Evolutionary conservation across 495 filamentous ascomycete genomes (phyloP), one percentile per base, ranked within the genome.

Genomic region (Penicillium fimorum): DNA sequence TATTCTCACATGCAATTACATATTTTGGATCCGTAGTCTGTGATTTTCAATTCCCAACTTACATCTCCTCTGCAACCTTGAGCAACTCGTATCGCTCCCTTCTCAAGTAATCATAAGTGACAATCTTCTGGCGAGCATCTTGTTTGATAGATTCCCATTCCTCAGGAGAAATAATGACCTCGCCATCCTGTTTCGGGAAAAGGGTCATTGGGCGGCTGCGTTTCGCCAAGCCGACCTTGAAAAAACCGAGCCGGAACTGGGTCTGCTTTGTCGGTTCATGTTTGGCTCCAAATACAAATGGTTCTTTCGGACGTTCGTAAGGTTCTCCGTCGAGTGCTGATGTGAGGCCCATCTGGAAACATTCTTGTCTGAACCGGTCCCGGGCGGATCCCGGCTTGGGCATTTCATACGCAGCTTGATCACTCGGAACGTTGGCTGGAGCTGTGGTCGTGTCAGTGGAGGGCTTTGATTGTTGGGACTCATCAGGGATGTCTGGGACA

Each of bases 121-220:
- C 35, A 17, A 51, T 40, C 12, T 18, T 17, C 0, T 17, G 8
- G 2, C 35, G 9, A 12, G 49, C 49, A 12, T 40, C 15, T 8
- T 40, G 5, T 25, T 41, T 35, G 15, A 51, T 51, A 7, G 35
- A 18, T 37, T 30, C 6, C 49, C 35, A 51, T 12, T 51, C 35
- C n/a, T 40, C 22, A 2, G 13, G 13, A 12, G 49, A 41, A 13
- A 51, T 51, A 8, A 17, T 22, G 11, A 41, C 27, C 15, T 51
- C 49, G 12, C 49, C 49, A 29, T 24, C 7, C 17, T 41, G 49
- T 18, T 29, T 38, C 5, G 48, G 33, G 9, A 50, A 50, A 18
- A 50, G 24, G 6, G 33, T 50, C 48, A 38, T 50, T 10, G 33
- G 33, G n/a, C 48, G 48, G 15, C 7, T 1, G 48, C 48, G 48